Evolutionary conservation across 2,329 filamentous ascomycete species (phyloP).

Genomic region (Fusarium nanum): DNA sequence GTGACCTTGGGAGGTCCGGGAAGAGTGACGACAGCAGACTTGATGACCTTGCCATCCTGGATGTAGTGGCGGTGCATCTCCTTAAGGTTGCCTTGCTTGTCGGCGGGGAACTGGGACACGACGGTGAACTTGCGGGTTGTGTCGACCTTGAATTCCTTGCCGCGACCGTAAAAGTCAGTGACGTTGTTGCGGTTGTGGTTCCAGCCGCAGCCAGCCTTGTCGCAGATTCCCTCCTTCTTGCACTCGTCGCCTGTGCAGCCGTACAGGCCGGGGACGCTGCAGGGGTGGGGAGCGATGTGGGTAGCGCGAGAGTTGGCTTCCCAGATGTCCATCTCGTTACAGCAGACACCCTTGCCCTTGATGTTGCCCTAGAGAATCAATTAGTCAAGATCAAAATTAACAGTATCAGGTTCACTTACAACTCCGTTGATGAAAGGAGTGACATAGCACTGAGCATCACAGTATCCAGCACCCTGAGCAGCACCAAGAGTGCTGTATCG

Average conservation of each 20-base stretch:
- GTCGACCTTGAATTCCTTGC: slow-evolving; percentile 49
- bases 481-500: slow-evolving; percentile 66
- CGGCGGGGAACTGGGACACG: slow-evolving; percentile 62
- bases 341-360: slow-evolving; percentile 56
- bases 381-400: not conserved
- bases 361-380: slow-evolving; percentile 28
- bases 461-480: slow-evolving; percentile 72
- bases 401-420: slow-evolving; percentile 45
- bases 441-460: slow-evolving; percentile 69
- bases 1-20: slow-evolving; percentile 46
- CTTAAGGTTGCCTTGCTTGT: slow-evolving; percentile 57
- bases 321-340: slow-evolving; percentile 68
- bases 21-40: slow-evolving; percentile 35
- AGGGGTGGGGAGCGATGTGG: slow-evolving; percentile 62
- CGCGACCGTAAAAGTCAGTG: slow-evolving; percentile 51
- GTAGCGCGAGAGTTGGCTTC: slow-evolving; percentile 62
- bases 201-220: slow-evolving; percentile 58
- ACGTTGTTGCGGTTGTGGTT: slow-evolving; percentile 55
- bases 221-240: slow-evolving; percentile 54
- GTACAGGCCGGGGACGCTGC: slow-evolving; percentile 58
- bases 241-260: slow-evolving; percentile 58
- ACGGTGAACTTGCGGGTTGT: slow-evolving; percentile 57
- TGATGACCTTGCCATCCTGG: slow-evolving; percentile 48
- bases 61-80: slow-evolving; percentile 61
- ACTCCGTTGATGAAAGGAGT: slow-evolving; percentile 62